Base-by-base conservation (phyloP, 495 filamentous ascomycete genomes). In the Thozetella sp. region DNA sequence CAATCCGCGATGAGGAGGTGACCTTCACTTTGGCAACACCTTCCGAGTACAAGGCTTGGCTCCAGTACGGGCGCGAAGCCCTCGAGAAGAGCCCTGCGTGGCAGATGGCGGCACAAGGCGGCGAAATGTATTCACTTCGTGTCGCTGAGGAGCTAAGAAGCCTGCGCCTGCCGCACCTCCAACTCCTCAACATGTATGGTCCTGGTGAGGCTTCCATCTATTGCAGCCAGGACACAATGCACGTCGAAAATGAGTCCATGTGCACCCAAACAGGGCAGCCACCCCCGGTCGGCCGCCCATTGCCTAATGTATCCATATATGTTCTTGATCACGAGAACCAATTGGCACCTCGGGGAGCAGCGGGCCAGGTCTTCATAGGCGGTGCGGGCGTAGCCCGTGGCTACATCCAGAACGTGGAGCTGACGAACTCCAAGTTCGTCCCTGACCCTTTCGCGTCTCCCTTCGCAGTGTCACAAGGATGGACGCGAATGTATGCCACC, bases 301-400 rank as follows among this genome's bases (percentile, higher is more conserved):
- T 48, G 4, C 57, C 65, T 0, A 73, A 78, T 3, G 73, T 70
- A 50, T 45, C 56, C n/a, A 54, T 62, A 22, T 78, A 77, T 48
- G 66, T 82, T 30, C 57, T 81, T 6, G 79, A 80, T 52, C 50
- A 70, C 19, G 48, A 63, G 2, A 15, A 71, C 15, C 56, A 76
- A 0, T 72, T 72, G n/a, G 50, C 84, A 2, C 68, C 69, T 1
- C 15, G 56, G 17, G 68, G 63, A 12, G 56, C 58, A 13, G 25
- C 53, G 20, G 65, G 65, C 17, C 51, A 72, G 50, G 59, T 74
- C 17, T 67, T 57, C 59, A 48, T 69, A 25, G 61, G 54, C 15
- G 71, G 71, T 22, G 24, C 54, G 11, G 60, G 56, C 25, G 56
- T 66, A 22, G 61, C 43, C 11, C n/a, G 3, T 15, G 71, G 63